Conservation (phyloP, 192 early-diverging fungal species). For the Podila clonocystis region DNA sequence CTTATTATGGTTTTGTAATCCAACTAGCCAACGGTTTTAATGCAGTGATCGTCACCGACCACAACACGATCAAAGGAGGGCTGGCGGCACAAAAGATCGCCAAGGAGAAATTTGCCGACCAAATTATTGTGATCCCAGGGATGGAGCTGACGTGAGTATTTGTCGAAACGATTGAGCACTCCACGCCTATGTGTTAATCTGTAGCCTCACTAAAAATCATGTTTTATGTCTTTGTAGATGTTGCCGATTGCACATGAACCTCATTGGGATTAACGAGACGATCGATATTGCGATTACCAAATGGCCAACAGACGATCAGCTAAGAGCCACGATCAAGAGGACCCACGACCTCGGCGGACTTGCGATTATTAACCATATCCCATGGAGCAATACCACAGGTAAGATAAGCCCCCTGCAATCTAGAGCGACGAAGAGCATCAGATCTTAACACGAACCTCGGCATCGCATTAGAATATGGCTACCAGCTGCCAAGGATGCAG, state of each 20-base stretch:
- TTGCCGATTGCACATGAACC: conserved; percentile 79
- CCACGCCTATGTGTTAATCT: too few relatives aligned
- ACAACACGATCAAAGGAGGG: conserved; percentile 72
- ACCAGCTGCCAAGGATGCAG: conserved; percentile 64
- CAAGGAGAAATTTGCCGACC: conserved; percentile 55
- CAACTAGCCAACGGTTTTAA: conserved; percentile 72
- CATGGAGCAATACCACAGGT: conserved; percentile 77
- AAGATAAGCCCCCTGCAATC: too few relatives aligned
- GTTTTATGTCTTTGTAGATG: conserved; percentile 33
- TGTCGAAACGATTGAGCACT: too few relatives aligned
- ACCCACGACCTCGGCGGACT: conserved; percentile 74
- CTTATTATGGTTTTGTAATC: neutral
- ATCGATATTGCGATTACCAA: conserved; percentile 54
- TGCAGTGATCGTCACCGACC: conserved; percentile 76
- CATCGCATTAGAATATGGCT: conserved; percentile 56
- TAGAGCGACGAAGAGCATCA: too few relatives aligned
- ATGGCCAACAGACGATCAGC: conserved; percentile 69
- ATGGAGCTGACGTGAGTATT: conserved; percentile 69
- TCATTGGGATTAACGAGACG: conserved; percentile 70
- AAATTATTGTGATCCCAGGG: conserved; percentile 70
- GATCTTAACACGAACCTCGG: too few relatives aligned
- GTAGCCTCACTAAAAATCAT: too few relatives aligned
- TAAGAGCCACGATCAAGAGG: conserved; percentile 64
- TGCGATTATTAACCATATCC: conserved; percentile 82
- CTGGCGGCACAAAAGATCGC: conserved; percentile 68